Evolutionary conservation across 73 alveolate species (phyloP).

Genomic region (Paramecium sonneborni): DNA sequence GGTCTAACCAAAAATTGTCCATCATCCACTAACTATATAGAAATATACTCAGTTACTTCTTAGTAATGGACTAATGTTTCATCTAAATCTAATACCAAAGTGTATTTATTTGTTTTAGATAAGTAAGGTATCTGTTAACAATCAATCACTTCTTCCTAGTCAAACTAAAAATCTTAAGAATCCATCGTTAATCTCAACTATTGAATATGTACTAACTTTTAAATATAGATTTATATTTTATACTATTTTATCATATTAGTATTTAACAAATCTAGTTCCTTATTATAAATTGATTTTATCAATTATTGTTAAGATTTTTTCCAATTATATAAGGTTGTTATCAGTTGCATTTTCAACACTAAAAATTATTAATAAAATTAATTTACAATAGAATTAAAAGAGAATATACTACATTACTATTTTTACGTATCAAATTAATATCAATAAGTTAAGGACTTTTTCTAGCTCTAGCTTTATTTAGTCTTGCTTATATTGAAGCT

Average conservation of each 20-base stretch:
- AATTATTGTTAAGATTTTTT: not conserved
- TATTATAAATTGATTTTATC: not conserved
- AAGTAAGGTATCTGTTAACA: constrained; percentile 33
- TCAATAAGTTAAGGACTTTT: not conserved
- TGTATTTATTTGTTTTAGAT: constrained; percentile 8
- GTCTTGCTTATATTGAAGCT: not conserved
- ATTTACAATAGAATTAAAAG: not conserved
- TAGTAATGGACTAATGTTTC: constrained; percentile 20
- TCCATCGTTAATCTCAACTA: not conserved
- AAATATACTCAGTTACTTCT: not conserved
- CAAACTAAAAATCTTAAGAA: not conserved
- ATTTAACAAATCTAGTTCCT: not conserved
- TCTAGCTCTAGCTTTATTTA: not conserved
- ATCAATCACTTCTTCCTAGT: constrained; percentile 12
- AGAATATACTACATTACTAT: constrained; percentile 32
- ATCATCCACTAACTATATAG: constrained; percentile 56
- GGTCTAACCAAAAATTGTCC: constrained; percentile 81
- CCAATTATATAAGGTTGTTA: not conserved
- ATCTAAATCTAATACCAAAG: constrained; percentile 43
- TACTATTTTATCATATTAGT: not conserved
- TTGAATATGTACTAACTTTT: not conserved
- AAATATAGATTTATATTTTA: not conserved
- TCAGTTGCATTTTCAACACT: not conserved
- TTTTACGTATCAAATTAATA: not conserved
- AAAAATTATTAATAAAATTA: not conserved